Evolutionary conservation across 257 asterid species (phyloP).

Genomic region (Mitragyna speciosa): DNA sequence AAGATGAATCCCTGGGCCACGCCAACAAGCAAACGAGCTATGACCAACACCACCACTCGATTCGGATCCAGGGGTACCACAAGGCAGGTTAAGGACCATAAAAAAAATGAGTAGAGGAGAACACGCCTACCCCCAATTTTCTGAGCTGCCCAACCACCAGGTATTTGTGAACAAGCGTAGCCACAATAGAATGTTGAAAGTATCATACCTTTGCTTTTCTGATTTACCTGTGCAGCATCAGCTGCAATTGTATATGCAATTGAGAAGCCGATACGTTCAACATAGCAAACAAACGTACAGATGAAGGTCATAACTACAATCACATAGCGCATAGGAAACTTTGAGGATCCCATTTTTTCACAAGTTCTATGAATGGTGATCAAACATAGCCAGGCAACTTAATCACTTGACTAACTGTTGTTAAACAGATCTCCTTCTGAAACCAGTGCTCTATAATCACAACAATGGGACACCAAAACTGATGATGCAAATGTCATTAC

Average conservation of each 20-base stretch:
- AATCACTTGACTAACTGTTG: not conserved
- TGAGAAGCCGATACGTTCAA: constrained; percentile 92
- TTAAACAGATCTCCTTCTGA: not conserved
- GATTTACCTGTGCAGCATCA: constrained; percentile 77
- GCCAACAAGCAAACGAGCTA: constrained; percentile 91
- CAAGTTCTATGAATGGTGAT: constrained; percentile 38
- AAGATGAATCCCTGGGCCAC: constrained; percentile 96
- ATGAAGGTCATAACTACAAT: constrained; percentile 73
- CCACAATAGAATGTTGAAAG: constrained; percentile 90
- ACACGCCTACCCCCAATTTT: constrained; percentile 80
- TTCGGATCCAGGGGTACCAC: constrained; percentile 77
- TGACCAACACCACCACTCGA: constrained; percentile 50
- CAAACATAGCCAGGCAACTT: constrained; percentile 10
- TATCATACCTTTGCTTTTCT: constrained; percentile 81
- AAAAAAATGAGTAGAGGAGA: constrained; percentile 70
- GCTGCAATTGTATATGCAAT: constrained; percentile 92
- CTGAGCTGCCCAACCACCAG: constrained; percentile 99
- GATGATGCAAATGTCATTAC: not conserved
- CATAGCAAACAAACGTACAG: constrained; percentile 89
- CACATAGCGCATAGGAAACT: constrained; percentile 62
- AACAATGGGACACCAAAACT: not conserved
- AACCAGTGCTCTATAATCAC: not conserved
- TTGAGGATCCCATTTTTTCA: constrained; percentile 56
- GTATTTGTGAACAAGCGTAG: constrained; percentile 89
- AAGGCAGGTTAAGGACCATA: constrained; percentile 88